Evolutionary conservation across 2,329 filamentous ascomycete species (phyloP).

Genomic region (Xylaria polymorpha): DNA sequence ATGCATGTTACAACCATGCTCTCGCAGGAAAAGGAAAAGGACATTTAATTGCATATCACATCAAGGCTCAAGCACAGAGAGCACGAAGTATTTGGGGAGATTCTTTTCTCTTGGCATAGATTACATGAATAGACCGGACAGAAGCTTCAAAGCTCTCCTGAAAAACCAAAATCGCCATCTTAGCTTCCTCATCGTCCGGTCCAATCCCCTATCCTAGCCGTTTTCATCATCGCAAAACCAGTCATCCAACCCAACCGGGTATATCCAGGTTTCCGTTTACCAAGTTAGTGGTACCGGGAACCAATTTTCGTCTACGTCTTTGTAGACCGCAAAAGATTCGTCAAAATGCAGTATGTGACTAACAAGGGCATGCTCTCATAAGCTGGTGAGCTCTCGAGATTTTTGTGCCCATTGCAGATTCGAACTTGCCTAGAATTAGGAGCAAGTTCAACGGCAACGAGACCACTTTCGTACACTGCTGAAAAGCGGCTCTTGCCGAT

Average conservation of each 20-base stretch:
- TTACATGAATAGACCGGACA: slow-evolving; percentile 12
- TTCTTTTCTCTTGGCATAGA: slow-evolving; percentile 7
- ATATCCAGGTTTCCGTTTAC: slow-evolving; percentile 20
- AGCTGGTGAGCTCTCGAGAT: neutral
- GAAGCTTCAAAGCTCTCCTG: neutral
- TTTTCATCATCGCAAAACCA: slow-evolving; percentile 3
- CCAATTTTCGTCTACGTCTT: neutral
- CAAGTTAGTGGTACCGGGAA: neutral
- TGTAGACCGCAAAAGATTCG: neutral
- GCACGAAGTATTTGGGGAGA: neutral
- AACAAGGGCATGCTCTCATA: neutral
- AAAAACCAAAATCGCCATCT: neutral
- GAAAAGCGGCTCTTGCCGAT: neutral
- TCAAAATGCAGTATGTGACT: neutral
- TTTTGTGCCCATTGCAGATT: neutral
- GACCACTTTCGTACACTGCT: too few relatives aligned
- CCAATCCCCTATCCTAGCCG: slow-evolving; percentile 22
- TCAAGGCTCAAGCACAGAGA: neutral
- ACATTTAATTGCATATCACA: neutral
- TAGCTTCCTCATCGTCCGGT: slow-evolving; percentile 10
- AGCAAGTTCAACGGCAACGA: neutral
- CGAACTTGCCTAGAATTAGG: neutral
- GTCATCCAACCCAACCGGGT: slow-evolving; percentile 19
- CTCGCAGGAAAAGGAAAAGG: neutral
- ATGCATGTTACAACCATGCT: neutral